Evolutionary conservation across 2,329 filamentous ascomycete species (phyloP).

Genomic region (Colletotrichum salicis): DNA sequence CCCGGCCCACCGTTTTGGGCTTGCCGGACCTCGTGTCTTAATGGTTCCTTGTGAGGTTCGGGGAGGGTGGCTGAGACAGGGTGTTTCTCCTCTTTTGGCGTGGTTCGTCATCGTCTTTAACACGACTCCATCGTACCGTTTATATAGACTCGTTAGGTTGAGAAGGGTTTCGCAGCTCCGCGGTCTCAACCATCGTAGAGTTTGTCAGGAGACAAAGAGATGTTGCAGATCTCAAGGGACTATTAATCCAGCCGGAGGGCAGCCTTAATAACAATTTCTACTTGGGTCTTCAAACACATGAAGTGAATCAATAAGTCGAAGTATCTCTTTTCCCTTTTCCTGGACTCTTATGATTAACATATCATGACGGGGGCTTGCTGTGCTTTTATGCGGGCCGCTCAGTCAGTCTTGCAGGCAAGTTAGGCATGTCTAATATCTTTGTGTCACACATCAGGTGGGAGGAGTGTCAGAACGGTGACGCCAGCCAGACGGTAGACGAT

Average conservation of each 20-base stretch:
- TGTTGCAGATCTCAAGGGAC: neutral
- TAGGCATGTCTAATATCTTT: slow-evolving; percentile 1
- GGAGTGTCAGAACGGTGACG: neutral
- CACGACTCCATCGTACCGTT: neutral
- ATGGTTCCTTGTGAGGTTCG: neutral
- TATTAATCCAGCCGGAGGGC: neutral
- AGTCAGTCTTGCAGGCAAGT: neutral
- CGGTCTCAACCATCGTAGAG: neutral
- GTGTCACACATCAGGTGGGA: neutral
- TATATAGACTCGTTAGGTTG: neutral
- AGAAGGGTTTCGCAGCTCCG: neutral
- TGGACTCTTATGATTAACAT: slow-evolving; percentile 15
- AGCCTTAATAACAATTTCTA: neutral
- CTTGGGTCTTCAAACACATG: neutral
- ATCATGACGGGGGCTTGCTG: neutral
- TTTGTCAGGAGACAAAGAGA: neutral
- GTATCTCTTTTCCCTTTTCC: neutral
- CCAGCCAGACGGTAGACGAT: neutral
- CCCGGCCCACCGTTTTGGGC: neutral
- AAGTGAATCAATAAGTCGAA: neutral
- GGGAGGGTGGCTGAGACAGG: neutral
- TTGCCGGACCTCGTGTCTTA: neutral
- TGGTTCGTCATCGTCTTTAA: neutral
- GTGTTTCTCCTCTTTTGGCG: neutral
- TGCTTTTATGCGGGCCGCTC: neutral